A percentile compares a stretch with the other conserved stretches of the same genome.
Conservation (phyloP, 257 asterid species). For the Handroanthus guayacan region DNA sequence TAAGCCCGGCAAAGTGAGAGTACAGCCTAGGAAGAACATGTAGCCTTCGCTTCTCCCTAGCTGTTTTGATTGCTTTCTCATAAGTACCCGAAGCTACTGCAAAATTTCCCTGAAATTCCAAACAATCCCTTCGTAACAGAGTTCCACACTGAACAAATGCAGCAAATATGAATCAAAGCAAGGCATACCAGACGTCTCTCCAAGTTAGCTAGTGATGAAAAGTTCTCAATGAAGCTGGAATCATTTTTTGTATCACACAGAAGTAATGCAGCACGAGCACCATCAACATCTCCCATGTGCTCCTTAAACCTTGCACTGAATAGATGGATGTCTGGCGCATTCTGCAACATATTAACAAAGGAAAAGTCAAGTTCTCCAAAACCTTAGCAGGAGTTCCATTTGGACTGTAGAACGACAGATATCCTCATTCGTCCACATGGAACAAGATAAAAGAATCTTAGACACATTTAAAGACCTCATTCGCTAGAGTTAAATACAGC, state of each 20-base stretch:
- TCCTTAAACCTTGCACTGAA: constrained; percentile 87
- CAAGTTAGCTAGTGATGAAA: constrained; percentile 72
- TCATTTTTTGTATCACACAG: constrained; percentile 53
- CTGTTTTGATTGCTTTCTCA: constrained; percentile 66
- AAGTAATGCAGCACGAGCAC: constrained; percentile 73
- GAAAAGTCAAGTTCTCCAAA: constrained; percentile 33
- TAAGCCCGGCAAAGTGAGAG: constrained; percentile 61
- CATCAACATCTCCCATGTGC: constrained; percentile 68
- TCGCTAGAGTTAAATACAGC: constrained; percentile 1
- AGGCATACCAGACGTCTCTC: constrained; percentile 83
- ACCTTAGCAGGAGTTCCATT: constrained; percentile 5
- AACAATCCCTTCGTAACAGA: constrained; percentile 30
- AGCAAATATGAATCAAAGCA: constrained; percentile 36
- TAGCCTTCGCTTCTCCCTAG: constrained; percentile 58
- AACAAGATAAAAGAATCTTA: background rate
- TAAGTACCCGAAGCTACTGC: constrained; percentile 69
- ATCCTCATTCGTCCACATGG: background rate
- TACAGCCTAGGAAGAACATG: constrained; percentile 69
- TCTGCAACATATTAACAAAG: constrained; percentile 51
- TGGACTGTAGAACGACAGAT: constrained; percentile 14
- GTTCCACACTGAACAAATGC: constrained; percentile 29
- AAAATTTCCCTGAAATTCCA: constrained; percentile 74
- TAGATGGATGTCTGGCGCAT: constrained; percentile 75
- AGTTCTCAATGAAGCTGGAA: constrained; percentile 57
- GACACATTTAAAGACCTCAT: constrained; percentile 4